A percentile compares a stretch with the other conserved stretches of the same genome.
phyloP scores from a whole-genome alignment of 306 rosid genomes.

The Trifolium pratense region DNA sequence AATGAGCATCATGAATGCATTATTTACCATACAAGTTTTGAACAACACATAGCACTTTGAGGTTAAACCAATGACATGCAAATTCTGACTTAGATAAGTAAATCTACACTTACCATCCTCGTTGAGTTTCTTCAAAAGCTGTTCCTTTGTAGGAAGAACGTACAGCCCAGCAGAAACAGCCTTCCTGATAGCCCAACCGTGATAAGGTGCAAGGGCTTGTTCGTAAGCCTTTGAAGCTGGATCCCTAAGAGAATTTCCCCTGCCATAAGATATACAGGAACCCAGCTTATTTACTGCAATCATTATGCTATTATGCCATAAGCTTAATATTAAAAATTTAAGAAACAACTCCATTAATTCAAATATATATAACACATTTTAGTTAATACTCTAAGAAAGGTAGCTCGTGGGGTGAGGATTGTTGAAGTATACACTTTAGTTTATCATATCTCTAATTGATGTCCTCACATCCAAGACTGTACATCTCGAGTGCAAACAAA shows the following conservation, averaged over 20 bases:
- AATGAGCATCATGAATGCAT: not conserved
- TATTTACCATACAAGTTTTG: too few relatives aligned
- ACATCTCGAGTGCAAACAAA: not conserved
- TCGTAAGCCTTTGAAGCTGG: conserved; percentile 91
- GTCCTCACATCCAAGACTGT: not conserved
- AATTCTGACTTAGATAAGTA: conserved; percentile 6
- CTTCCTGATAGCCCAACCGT: conserved; percentile 88
- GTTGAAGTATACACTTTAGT: not conserved
- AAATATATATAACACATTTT: not conserved
- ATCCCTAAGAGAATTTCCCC: conserved; percentile 81
- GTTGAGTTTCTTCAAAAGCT: conserved; percentile 71
- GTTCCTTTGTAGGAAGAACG: conserved; percentile 75
- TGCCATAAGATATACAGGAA: conserved; percentile 47
- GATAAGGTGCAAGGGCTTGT: conserved; percentile 81
- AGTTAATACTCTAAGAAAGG: not conserved
- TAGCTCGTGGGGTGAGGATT: not conserved
- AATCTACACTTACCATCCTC: conserved; percentile 75
- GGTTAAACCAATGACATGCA: conserved; percentile 9
- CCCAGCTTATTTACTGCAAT: conserved; percentile 32
- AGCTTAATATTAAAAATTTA: not conserved
- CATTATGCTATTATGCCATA: not conserved
- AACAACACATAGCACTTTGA: too few relatives aligned
- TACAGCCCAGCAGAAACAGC: conserved; percentile 96
- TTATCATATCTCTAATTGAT: not conserved
- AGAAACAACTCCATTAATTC: not conserved